A percentile compares a stretch with the other conserved stretches of the same genome.
phyloP scores from a whole-genome alignment of 768 basidiomycete genomes.

The Trametes villosa region DNA sequence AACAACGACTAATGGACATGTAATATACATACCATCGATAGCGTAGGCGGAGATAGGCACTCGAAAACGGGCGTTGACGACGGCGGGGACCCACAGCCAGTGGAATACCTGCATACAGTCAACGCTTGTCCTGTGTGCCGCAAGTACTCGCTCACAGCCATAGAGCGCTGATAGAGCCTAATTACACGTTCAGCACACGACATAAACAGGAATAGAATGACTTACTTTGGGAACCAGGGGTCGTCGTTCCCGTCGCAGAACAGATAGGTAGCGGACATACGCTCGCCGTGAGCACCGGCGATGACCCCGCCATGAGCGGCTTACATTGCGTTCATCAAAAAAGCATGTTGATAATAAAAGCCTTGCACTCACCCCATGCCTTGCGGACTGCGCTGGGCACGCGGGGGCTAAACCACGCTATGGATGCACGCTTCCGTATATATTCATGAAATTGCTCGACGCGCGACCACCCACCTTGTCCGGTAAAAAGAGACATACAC shows the following conservation, averaged over 20 bases:
- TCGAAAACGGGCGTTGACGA: slow-evolving; percentile 11
- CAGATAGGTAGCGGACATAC: neutral
- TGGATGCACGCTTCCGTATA: too few relatives aligned
- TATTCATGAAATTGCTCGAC: too few relatives aligned
- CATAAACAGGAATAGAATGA: neutral
- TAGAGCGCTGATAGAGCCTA: slow-evolving; percentile 9
- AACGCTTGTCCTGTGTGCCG: neutral
- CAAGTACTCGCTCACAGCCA: neutral
- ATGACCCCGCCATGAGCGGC: neutral
- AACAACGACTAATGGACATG: too few relatives aligned
- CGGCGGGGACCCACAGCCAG: slow-evolving; percentile 14
- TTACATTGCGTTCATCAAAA: neutral
- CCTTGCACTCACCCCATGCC: slow-evolving; percentile 1
- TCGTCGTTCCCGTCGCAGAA: slow-evolving; percentile 18
- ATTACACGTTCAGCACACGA: neutral
- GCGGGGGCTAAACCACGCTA: slow-evolving; percentile 19
- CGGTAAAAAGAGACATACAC: neutral
- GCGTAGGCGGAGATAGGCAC: slow-evolving; percentile 9
- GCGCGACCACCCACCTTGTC: neutral
- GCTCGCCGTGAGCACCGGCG: neutral
- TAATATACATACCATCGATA: slow-evolving; percentile 1
- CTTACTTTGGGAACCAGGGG: slow-evolving; percentile 16
- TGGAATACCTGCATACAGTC: slow-evolving; percentile 11
- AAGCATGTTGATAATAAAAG: neutral
- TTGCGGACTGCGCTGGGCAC: neutral